These are phyloP conservation scores for Saccharomycopsis sp. DNA, from an alignment of 805 yeast genomes.

Conservation along the genomic window DNA sequence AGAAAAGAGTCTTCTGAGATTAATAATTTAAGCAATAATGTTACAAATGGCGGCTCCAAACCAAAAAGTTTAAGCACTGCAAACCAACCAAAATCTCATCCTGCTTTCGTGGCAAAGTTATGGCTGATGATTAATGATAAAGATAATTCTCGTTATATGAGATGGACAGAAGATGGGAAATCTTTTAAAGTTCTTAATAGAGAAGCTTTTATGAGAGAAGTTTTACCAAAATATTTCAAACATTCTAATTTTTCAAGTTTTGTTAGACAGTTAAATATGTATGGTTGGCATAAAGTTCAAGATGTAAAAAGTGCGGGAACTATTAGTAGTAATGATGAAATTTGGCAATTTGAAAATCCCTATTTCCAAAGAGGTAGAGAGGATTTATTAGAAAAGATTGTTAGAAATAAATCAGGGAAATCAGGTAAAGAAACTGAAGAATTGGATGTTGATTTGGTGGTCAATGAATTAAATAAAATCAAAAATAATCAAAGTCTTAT, in stretches of 20 bases:
- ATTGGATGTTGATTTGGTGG: conserved; percentile 40
- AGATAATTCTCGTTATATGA: conserved; percentile 54
- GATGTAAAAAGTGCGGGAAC: conserved; percentile 64
- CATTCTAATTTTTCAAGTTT: conserved; percentile 93
- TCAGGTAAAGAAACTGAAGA: conserved; percentile 12
- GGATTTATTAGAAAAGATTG: conserved; percentile 76
- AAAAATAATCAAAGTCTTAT: conserved; percentile 72
- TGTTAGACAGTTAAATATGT: conserved; percentile 95
- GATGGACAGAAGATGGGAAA: conserved; percentile 81
- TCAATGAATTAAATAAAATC: conserved; percentile 65
- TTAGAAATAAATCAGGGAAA: conserved; percentile 39
- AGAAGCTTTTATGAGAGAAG: conserved; percentile 71
- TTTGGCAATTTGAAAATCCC: conserved; percentile 83
- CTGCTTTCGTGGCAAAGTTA: conserved; percentile 86
- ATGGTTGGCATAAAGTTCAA: conserved; percentile 98
- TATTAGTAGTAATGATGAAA: conserved; percentile 42
- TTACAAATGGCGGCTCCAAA: background rate
- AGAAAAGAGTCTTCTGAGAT: background rate
- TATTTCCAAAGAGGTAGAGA: conserved; percentile 68
- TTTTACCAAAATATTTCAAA: conserved; percentile 87
- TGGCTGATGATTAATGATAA: conserved; percentile 95
- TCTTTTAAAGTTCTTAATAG: conserved; percentile 78
- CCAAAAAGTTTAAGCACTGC: background rate
- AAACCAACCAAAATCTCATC: conserved; percentile 39
- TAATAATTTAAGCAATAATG: no score